Percentiles rank a stretch among this genome's conserved stretches.
Evolutionary conservation across 176 grass and related monocot species (phyloP).

Genomic region (Avena insularis): DNA sequence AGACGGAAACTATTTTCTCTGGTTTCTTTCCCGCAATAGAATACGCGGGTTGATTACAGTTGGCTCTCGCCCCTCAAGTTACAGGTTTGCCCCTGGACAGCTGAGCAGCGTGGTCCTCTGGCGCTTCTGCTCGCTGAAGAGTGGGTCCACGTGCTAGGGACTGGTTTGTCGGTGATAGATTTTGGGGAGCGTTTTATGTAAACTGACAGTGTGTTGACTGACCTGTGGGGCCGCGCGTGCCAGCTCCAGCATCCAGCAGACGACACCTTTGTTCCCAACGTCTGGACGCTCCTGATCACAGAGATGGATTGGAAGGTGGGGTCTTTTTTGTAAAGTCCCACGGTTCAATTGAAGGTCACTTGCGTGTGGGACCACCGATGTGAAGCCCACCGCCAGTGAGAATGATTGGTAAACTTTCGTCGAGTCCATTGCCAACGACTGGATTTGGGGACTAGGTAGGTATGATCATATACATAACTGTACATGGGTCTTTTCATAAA

Average conservation of each 20-base stretch:
- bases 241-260: neutral
- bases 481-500: neutral
- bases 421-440: neutral
- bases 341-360: neutral
- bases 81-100: slow-evolving; percentile 29
- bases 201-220: neutral
- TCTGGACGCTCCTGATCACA: slow-evolving; percentile 9
- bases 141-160: neutral
- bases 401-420: neutral
- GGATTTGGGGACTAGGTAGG: neutral
- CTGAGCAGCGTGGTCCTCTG: neutral
- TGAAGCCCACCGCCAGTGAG: neutral
- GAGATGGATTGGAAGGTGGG: neutral
- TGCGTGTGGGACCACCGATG: neutral
- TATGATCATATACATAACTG: neutral
- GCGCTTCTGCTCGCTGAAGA: neutral
- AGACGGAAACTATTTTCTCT: neutral
- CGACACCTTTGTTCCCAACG: slow-evolving; percentile 2
- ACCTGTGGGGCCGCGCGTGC: neutral
- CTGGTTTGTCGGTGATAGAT: neutral
- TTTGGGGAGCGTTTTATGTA: neutral
- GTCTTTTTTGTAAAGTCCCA: neutral
- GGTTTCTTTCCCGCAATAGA: slow-evolving; percentile 8
- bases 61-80: neutral
- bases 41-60: slow-evolving; percentile 7